These are phyloP conservation scores for Malbranchea cinnamomea DNA, from an alignment of 2,329 filamentous ascomycete species.

Conservation along the genomic window DNA sequence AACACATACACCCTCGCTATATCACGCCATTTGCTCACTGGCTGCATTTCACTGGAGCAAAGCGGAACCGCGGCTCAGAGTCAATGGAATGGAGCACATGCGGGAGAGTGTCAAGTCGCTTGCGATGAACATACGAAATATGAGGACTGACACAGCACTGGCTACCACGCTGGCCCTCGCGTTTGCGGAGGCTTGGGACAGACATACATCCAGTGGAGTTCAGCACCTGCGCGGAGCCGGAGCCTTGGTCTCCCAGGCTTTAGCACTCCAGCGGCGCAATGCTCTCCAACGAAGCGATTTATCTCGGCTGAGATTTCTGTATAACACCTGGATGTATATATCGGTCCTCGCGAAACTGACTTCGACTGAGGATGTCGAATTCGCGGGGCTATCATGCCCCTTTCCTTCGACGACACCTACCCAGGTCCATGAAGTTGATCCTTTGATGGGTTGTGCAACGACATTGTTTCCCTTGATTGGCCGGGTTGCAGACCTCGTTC, in stretches of 20 bases:
- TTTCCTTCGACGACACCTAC: conserved; percentile 25
- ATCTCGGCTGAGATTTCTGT: conserved; percentile 47
- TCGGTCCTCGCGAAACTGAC: conserved; percentile 57
- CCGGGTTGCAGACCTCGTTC: conserved; percentile 49
- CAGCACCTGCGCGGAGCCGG: conserved; percentile 55
- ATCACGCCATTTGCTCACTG: conserved; percentile 54
- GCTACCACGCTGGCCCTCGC: conserved; percentile 56
- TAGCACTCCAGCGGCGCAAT: conserved; percentile 28
- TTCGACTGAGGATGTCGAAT: conserved; percentile 43
- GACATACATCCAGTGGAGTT: conserved; percentile 52
- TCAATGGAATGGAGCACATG: conserved; percentile 55
- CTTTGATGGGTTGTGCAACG: conserved; percentile 53
- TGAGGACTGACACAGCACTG: conserved; percentile 49
- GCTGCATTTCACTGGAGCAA: conserved; percentile 53
- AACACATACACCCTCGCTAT: conserved; percentile 47
- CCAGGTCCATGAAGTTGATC: conserved; percentile 46
- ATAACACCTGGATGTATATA: conserved; percentile 60
- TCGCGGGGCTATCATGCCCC: conserved; percentile 27
- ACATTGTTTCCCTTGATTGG: conserved; percentile 56
- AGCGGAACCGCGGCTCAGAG: conserved; percentile 40
- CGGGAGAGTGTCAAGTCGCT: conserved; percentile 46
- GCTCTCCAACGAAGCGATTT: conserved; percentile 32
- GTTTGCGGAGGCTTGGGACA: conserved; percentile 58
- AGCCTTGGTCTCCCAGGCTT: conserved; percentile 44
- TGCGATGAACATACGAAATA: conserved; percentile 44